Percentiles rank a stretch among this genome's conserved stretches.
Conservation (phyloP, 2,329 filamentous ascomycete genomes). For the Aspergillus pseudoviridinutans region DNA sequence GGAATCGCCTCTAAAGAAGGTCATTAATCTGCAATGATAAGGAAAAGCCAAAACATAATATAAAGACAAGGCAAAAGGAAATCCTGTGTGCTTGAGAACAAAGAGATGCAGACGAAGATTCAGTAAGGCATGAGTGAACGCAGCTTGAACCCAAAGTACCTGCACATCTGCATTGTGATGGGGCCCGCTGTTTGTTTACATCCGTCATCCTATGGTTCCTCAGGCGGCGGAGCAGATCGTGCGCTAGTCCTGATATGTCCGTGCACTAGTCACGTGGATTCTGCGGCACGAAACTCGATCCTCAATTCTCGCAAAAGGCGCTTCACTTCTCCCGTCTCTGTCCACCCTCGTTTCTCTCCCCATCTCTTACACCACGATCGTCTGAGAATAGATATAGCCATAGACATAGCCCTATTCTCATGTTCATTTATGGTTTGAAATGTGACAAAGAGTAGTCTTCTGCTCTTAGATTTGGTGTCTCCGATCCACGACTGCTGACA, state of each 20-base stretch:
- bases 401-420: not conserved
- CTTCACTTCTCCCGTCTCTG: not conserved
- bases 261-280: conserved; percentile 20
- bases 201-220: conserved; percentile 24
- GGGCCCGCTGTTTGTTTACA: conserved; percentile 37
- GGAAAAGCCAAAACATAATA: not conserved
- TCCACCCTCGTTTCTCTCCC: not conserved
- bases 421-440: not conserved
- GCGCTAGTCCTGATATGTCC: conserved; percentile 21
- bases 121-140: not conserved
- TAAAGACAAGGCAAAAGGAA: not conserved
- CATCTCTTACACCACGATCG: not conserved
- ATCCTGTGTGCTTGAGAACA: not conserved
- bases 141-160: not conserved
- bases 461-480: not conserved
- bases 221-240: conserved; percentile 26
- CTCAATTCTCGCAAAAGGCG: not conserved
- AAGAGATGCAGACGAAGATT: not conserved
- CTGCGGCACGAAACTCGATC: conserved; percentile 16
- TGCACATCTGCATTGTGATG: not conserved
- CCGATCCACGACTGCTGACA: not conserved
- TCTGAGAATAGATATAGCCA: not conserved
- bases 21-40: not conserved
- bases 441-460: not conserved
- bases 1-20: not conserved